Evolutionary conservation across 805 yeast genomes (phyloP).

Genomic region (Cyberlindnera euphorbiae): DNA sequence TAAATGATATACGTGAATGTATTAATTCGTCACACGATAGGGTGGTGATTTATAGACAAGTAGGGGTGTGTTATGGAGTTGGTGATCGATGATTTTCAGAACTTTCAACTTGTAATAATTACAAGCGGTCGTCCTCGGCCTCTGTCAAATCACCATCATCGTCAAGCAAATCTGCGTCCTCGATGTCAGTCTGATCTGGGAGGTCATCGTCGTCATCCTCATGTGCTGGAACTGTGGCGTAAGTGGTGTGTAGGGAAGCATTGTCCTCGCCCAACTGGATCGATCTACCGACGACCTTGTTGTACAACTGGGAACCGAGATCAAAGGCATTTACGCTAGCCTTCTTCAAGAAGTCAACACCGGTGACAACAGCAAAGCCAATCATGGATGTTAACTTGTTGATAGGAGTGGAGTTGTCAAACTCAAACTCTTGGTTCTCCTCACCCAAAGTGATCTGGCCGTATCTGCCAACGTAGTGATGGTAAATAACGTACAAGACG

Average conservation of each 20-base stretch:
- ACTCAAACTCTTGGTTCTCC: constrained; percentile 68
- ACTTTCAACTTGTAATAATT: not conserved
- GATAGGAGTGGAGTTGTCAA: constrained; percentile 52
- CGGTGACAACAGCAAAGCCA: constrained; percentile 31
- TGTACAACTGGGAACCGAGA: constrained; percentile 1
- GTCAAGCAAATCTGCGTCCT: constrained; percentile 25
- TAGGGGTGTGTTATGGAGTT: not conserved
- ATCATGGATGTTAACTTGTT: constrained; percentile 40
- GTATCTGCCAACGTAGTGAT: constrained; percentile 72
- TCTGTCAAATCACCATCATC: constrained; percentile 30
- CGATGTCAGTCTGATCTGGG: constrained; percentile 14
- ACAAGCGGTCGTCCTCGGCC: constrained; percentile 25
- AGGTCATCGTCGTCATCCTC: constrained; percentile 7
- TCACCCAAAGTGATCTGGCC: constrained; percentile 86
- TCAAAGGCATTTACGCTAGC: constrained; percentile 12
- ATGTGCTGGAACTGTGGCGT: constrained; percentile 9
- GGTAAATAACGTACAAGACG: constrained; percentile 69
- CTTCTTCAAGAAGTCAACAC: constrained; percentile 18
- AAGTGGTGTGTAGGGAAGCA: constrained; percentile 3
- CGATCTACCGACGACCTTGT: constrained; percentile 15
- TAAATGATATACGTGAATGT: no score
- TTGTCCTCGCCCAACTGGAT: constrained; percentile 14
- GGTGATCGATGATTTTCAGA: not conserved
- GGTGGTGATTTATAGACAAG: no score
- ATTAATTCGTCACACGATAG: no score